Evolutionary conservation across 1,284 basidiomycete species (phyloP).

Genomic region (Pascua sp.): DNA sequence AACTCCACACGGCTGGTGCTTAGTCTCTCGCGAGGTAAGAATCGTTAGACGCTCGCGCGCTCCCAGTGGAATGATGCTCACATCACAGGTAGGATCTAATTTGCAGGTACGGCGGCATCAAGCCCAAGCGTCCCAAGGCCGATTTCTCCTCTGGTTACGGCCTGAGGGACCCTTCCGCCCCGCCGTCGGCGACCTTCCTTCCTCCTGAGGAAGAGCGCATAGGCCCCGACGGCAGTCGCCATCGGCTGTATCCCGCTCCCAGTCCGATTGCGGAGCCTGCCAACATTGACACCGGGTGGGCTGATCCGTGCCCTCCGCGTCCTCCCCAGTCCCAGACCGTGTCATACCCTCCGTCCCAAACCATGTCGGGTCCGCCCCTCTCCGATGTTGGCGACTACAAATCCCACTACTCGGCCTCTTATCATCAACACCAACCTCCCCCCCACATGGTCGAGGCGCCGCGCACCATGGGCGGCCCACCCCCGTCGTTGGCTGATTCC

Average conservation of each 20-base stretch:
- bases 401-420: not conserved
- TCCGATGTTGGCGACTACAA: too few species aligned
- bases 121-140: not conserved
- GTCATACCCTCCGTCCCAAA: too few species aligned
- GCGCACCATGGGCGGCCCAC: too few species aligned
- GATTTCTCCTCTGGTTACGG: constrained; percentile 25
- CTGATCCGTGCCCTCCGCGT: not conserved
- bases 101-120: not conserved
- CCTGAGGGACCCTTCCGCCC: constrained; percentile 1
- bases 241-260: constrained; percentile 36
- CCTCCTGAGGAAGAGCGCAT: constrained; percentile 24
- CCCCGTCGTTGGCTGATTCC: too few species aligned
- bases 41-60: too few species aligned
- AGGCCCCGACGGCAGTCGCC: constrained; percentile 15
- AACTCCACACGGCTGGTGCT: too few species aligned
- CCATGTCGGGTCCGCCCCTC: not conserved
- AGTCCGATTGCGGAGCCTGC: constrained; percentile 15
- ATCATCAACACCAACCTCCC: not conserved
- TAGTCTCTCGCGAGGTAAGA: not conserved
- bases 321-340: not conserved
- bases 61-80: too few species aligned
- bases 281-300: constrained; percentile 35
- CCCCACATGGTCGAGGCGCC: not conserved
- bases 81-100: not conserved
- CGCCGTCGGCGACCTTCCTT: constrained; percentile 4